A percentile compares a stretch with the other conserved stretches of the same genome.
These are phyloP conservation scores for Penicillium sp. DNA, from an alignment of 2,329 filamentous ascomycete species.

Conservation along the genomic window DNA sequence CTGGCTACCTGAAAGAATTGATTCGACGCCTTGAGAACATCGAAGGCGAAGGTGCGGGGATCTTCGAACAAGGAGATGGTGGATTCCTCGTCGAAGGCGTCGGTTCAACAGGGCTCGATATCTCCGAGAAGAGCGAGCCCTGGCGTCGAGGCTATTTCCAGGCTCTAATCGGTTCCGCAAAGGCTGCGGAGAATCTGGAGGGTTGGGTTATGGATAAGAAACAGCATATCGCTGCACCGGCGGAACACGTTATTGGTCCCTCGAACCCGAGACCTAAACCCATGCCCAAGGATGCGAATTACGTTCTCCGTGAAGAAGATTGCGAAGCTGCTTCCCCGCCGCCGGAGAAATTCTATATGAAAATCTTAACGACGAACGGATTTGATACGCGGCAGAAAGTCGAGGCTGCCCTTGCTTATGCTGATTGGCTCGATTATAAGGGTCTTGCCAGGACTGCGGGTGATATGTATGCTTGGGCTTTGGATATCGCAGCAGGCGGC, in stretches of 20 bases:
- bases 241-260: constrained; percentile 75
- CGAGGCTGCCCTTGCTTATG: constrained; percentile 80
- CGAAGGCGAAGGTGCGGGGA: constrained; percentile 67
- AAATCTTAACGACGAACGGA: constrained; percentile 78
- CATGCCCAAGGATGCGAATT: constrained; percentile 64
- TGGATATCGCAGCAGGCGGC: constrained; percentile 71
- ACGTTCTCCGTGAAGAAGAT: constrained; percentile 74
- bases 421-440: constrained; percentile 83
- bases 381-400: constrained; percentile 79
- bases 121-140: constrained; percentile 74
- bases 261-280: constrained; percentile 81
- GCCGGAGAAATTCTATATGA: constrained; percentile 79
- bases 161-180: constrained; percentile 75
- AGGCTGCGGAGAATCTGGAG: constrained; percentile 79
- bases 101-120: constrained; percentile 66
- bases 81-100: constrained; percentile 60
- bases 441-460: constrained; percentile 66
- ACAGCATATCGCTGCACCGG: constrained; percentile 69
- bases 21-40: constrained; percentile 72
- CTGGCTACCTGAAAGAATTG: constrained; percentile 62
- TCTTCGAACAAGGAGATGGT: constrained; percentile 60
- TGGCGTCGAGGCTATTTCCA: constrained; percentile 89
- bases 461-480: constrained; percentile 74
- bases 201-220: constrained; percentile 75
- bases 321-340: constrained; percentile 70